A percentile compares a stretch with the other conserved stretches of the same genome.
Conservation (phyloP, 257 asterid species). For the Ligustrum vulgare region DNA sequence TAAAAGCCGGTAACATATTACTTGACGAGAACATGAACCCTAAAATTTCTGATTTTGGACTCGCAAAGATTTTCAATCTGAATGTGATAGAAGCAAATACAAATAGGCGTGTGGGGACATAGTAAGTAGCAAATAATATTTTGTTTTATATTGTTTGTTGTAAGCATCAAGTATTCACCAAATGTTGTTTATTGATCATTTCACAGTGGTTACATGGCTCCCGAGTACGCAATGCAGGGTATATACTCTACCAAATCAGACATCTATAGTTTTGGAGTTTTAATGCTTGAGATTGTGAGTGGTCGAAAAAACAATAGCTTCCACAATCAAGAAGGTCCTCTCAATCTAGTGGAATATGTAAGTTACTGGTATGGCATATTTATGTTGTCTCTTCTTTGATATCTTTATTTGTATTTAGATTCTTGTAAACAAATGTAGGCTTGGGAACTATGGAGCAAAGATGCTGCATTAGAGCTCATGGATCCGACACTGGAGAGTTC, state of each 20-base stretch:
- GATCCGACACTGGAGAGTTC: conserved; percentile 43
- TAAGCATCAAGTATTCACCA: no score
- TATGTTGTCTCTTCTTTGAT: background rate
- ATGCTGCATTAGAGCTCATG: conserved; percentile 34
- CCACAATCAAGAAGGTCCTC: conserved; percentile 40
- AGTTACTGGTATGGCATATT: conserved; percentile 17
- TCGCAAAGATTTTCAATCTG: conserved; percentile 57
- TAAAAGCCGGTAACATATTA: conserved; percentile 52
- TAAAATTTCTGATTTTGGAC: conserved; percentile 68
- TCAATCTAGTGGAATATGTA: conserved; percentile 59
- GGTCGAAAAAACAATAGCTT: conserved; percentile 51
- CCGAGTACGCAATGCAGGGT: conserved; percentile 70
- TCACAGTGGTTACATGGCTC: conserved; percentile 70
- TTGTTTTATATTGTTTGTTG: background rate
- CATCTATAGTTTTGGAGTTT: conserved; percentile 59
- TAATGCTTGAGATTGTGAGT: conserved; percentile 55
- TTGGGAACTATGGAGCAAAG: conserved; percentile 59
- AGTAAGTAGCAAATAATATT: conserved; percentile 34
- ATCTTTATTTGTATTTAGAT: background rate
- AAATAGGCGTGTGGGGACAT: conserved; percentile 53
- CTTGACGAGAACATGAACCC: conserved; percentile 61
- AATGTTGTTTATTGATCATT: background rate
- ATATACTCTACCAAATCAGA: conserved; percentile 62
- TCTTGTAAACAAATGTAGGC: conserved; percentile 35
- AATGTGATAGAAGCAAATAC: conserved; percentile 47